Base-by-base conservation (phyloP, 768 basidiomycete genomes). In the Tylopilus balloui region DNA sequence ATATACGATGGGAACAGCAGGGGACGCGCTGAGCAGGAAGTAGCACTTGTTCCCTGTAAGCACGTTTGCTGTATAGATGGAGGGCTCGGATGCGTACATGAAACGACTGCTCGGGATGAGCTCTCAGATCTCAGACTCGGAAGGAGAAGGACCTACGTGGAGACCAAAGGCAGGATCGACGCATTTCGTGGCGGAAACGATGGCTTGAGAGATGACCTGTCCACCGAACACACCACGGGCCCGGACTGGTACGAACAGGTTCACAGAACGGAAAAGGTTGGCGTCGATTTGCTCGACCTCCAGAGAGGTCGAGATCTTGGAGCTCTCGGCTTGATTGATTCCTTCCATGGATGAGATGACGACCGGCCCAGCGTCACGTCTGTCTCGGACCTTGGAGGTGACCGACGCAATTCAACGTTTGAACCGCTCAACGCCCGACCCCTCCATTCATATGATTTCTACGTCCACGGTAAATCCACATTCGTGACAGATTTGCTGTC, bases 391-490 rank as follows among this genome's bases (percentile, higher is more conserved):
- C n/a, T n/a, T n/a, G n/a, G n/a, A n/a, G n/a, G n/a, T n/a, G n/a
- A n/a, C n/a, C n/a, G n/a, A n/a, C n/a, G n/a, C n/a, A n/a, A n/a
- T n/a, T n/a, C n/a, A n/a, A n/a, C n/a, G n/a, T n/a, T n/a, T n/a
- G n/a, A n/a, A n/a, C n/a, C n/a, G n/a, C n/a, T n/a, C n/a, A n/a
- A n/a, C n/a, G n/a, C n/a, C n/a, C 34, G 34, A 17, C 8, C n/a
- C 31, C 13, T 15, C 31, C 31, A 17, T 29, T 69, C 58, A 93
- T 43, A 92, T 74, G 57, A 87, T 83, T 67, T 96, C 94, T 10
- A 92, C 83, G 35, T 95, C 88, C 37, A 96, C 78, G 14, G 86
- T 85, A 66, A 96, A 96, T 14, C 93, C 95, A 69, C 95, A 98
- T 53, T 79, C 81, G 58, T 82, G 83, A 60, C 95, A 98, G 42